Percentiles rank a stretch among this genome's conserved stretches.
phyloP scores from a whole-genome alignment of 2,329 filamentous ascomycete genomes.

The Acrocalymma vagum region DNA sequence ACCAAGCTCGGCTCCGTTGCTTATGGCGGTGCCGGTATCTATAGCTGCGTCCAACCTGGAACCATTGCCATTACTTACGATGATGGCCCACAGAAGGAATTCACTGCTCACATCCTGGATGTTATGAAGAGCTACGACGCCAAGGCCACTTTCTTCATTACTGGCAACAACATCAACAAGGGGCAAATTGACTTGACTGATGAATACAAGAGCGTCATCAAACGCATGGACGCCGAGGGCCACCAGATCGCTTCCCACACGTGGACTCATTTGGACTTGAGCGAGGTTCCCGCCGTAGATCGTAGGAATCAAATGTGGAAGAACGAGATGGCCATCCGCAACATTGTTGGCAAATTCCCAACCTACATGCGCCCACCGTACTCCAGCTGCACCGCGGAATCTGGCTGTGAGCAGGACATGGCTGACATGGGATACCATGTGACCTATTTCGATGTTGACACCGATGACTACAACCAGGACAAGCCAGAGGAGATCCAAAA shows the following conservation, averaged over 20 bases:
- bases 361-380: constrained; percentile 63
- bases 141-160: constrained; percentile 74
- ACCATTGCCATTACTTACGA: constrained; percentile 73
- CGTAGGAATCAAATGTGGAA: constrained; percentile 60
- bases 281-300: constrained; percentile 51
- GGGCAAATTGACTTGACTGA: constrained; percentile 63
- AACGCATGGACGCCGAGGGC: constrained; percentile 62
- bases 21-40: constrained; percentile 67
- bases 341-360: constrained; percentile 64
- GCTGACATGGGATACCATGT: constrained; percentile 65
- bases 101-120: constrained; percentile 69
- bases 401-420: constrained; percentile 52
- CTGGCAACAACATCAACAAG: constrained; percentile 65
- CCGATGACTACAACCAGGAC: constrained; percentile 68
- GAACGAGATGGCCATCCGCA: constrained; percentile 64
- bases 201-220: constrained; percentile 60
- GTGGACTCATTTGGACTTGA: constrained; percentile 62
- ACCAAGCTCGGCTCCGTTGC: constrained; percentile 62
- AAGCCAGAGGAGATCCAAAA: constrained; percentile 58
- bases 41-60: constrained; percentile 61
- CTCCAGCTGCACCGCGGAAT: constrained; percentile 54
- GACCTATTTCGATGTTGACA: constrained; percentile 68
- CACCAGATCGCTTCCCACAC: constrained; percentile 70
- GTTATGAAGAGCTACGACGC: constrained; percentile 67
- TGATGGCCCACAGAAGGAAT: constrained; percentile 68